These are phyloP conservation scores for Xylaria sp. DNA, from an alignment of 2,329 filamentous ascomycete genomes.

Conservation along the genomic window DNA sequence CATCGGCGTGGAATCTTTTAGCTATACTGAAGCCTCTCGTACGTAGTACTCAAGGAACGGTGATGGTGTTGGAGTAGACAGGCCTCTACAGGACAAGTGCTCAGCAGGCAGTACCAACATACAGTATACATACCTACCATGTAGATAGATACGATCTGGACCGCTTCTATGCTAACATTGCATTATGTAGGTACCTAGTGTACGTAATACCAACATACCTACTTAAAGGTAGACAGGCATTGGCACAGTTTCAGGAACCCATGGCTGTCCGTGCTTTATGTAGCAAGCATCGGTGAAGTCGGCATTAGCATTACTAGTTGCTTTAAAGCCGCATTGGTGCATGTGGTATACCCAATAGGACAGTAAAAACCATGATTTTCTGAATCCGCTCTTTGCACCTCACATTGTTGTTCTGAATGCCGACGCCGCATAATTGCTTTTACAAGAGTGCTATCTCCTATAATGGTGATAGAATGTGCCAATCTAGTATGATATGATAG, in stretches of 20 bases:
- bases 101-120: background rate
- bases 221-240: background rate
- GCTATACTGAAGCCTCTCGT: background rate
- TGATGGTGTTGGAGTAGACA: background rate
- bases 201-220: background rate
- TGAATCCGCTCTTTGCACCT: background rate
- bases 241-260: background rate
- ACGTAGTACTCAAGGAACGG: background rate
- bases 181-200: conserved; percentile 3
- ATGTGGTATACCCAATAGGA: background rate
- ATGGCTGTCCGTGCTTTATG: background rate
- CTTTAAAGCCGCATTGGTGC: background rate
- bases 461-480: background rate
- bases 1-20: background rate
- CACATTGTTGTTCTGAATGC: background rate
- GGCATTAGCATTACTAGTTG: background rate
- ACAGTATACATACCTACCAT: conserved; percentile 1
- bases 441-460: background rate
- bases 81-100: background rate
- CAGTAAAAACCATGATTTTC: background rate
- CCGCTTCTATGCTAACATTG: conserved; percentile 1
- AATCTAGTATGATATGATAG: too few relatives aligned
- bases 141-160: too few relatives aligned
- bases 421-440: background rate
- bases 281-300: background rate